Evolutionary conservation across 495 filamentous ascomycete genomes (phyloP), one percentile per base, ranked within the genome.

Genomic region (Xanthoparmelia taractica): DNA sequence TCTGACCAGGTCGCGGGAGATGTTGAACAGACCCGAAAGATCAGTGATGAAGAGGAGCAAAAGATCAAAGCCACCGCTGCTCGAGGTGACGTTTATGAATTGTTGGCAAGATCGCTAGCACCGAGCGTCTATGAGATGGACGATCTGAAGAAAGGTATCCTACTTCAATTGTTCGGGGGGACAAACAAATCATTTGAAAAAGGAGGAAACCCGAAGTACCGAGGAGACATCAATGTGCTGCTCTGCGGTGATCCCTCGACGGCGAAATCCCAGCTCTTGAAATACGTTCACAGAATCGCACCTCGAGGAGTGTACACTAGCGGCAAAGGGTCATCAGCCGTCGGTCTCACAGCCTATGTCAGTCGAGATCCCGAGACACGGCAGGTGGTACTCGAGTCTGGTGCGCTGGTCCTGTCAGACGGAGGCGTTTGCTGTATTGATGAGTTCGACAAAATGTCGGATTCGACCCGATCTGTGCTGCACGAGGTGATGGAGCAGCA

Each of bases 401-500:
- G 94, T 70, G 94, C 94, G 17, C 81, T 98, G 37, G 94, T 98
- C 48, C 79, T 98, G 56, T 96, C 92, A 2, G 94, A 98, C 72
- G 94, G 94, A 34, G 95, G 94, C 72, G 88, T 96, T 63, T 98
- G 94, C 80, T 98, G 94, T 72, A 98, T 98, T 73, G 94, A 98
- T 69, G 94, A 98, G 73, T 98, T 98, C 68, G 94, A 98, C 79
- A 98, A 98, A 75, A 98, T 98, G 94, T 92, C 88, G 59, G 94
- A 98, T 61, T 84, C 92, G 31, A 97, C 95, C 0, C 87, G 94
- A 40, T 96, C 92, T 5, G 94, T 97, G 13, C 81, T 98, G 40
- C 94, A 98, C 80, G 94, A 98, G 85, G 94, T 98, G 23, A 98
- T 98, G 94, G 94, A 98, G 72, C 94, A 98, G 75, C 94, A 98